phyloP scores from a whole-genome alignment of 2,329 filamentous ascomycete species.

The Colletotrichum spinosum region DNA sequence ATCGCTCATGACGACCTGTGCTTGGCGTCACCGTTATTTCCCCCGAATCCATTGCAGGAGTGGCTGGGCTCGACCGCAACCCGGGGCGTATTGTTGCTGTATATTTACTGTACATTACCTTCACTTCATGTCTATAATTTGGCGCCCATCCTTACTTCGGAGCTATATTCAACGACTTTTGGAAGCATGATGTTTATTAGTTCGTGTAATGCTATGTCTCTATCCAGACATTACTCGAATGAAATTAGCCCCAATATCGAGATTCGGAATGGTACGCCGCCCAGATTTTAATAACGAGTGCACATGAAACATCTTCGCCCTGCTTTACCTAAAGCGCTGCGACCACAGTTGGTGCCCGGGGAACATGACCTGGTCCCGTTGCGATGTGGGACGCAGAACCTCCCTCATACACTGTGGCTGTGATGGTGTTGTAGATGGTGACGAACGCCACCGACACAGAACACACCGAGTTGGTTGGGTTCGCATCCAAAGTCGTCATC shows the following conservation, averaged over 20 bases:
- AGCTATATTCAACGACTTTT: neutral
- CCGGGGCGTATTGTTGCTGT: slow-evolving; percentile 22
- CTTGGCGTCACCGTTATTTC: neutral
- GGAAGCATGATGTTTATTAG: neutral
- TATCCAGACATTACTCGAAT: slow-evolving; percentile 30
- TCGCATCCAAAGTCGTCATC: slow-evolving; percentile 24
- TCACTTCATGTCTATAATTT: slow-evolving; percentile 32
- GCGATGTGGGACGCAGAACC: neutral
- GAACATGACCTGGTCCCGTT: slow-evolving; percentile 13
- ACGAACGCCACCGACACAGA: slow-evolving; percentile 45
- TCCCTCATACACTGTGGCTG: slow-evolving; percentile 43
- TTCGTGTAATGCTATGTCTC: neutral
- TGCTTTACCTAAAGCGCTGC: slow-evolving; percentile 3
- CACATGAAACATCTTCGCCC: neutral
- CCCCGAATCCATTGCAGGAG: neutral
- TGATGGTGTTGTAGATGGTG: slow-evolving; percentile 52
- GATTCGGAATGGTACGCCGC: neutral
- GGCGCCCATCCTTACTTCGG: slow-evolving; percentile 1
- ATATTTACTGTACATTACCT: slow-evolving; percentile 33
- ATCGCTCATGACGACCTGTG: slow-evolving; percentile 45
- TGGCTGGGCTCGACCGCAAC: neutral
- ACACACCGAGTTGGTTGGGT: slow-evolving; percentile 40
- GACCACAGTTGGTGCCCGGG: slow-evolving; percentile 17
- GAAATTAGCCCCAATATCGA: slow-evolving; percentile 9
- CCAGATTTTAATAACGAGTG: neutral